Base-by-base conservation (phyloP, 768 basidiomycete genomes). In the Russula virescens region DNA sequence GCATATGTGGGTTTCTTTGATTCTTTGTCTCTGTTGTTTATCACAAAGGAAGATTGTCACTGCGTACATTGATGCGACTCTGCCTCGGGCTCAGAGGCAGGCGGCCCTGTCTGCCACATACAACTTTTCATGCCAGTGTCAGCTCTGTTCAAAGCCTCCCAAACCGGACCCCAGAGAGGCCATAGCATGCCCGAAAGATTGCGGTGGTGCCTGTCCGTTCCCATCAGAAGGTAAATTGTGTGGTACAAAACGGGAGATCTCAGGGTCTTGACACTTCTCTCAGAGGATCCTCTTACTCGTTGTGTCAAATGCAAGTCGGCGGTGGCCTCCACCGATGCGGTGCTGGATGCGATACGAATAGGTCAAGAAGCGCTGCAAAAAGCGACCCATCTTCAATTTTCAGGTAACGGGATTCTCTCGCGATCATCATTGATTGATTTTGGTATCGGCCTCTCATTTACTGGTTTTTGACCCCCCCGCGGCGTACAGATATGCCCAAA, bases 21-120 rank as follows among this genome's bases (percentile, higher is more conserved):
- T 31, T 25, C 9, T 40, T 47, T 7, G 8, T 35, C 9, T 18
- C 19, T 16, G 11, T 48, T 16, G n/a, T 19, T 58, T 7, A 42
- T 47, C 6, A 9, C 40, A 23, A 25, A 25, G 38, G 10, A 40
- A 94, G 94, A 78, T 98, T 48, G 66, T 88, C 40, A 93, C 88
- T 0, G 79, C 90, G 10, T 98, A 98, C 67, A 79, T 97, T 49
- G 96, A 98, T 71, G 84, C 89, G 0, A 91, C 92, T 0, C 75
- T 89, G 2, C 88, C 94, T 0, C 75, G 73, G 11, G 61, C 68
- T 0, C 71, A 78, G 21, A 78, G 95, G 31, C 86, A 82, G 63
- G 71, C 73, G 35, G 75, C 81, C 1, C 78, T 98, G 21, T 68
- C 75, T 48, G 85, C 88, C 62, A 86, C 89, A 0, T 97, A 98